These are phyloP conservation scores for Fusarium abutilonis DNA, from an alignment of 2,329 filamentous ascomycete genomes.

Conservation along the genomic window DNA sequence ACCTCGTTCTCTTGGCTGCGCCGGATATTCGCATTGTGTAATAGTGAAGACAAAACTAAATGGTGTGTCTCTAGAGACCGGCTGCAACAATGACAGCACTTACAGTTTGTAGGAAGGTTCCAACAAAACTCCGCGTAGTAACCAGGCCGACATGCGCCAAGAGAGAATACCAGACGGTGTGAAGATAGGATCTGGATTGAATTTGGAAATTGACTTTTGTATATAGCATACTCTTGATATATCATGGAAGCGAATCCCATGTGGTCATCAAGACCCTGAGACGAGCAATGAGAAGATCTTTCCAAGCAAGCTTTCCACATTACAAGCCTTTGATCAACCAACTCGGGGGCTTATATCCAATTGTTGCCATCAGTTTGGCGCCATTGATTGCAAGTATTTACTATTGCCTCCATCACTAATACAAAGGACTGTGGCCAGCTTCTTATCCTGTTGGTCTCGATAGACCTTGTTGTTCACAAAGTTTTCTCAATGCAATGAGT, in stretches of 20 bases:
- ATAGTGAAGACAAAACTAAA: conserved; percentile 12
- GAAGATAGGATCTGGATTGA: background rate
- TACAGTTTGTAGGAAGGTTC: conserved; percentile 47
- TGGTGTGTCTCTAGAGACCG: conserved; percentile 45
- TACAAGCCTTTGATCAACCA: background rate
- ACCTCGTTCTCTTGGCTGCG: conserved; percentile 56
- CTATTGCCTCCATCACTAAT: too few species aligned
- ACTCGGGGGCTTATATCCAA: too few species aligned
- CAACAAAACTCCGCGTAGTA: conserved; percentile 45
- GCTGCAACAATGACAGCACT: conserved; percentile 48
- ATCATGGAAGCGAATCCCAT: conserved; percentile 21
- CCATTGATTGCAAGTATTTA: too few species aligned
- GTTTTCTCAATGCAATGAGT: background rate
- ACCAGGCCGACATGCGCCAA: conserved; percentile 20
- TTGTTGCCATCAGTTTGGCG: too few species aligned
- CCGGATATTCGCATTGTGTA: conserved; percentile 51
- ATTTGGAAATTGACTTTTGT: conserved; percentile 1
- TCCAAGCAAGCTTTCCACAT: background rate
- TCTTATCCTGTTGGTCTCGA: background rate
- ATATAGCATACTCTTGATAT: conserved; percentile 9
- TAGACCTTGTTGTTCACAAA: background rate
- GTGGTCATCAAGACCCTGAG: conserved; percentile 25
- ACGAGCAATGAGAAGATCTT: conserved; percentile 33
- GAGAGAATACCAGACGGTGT: background rate
- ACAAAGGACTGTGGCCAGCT: too few species aligned